Evolutionary conservation across 2,329 filamentous ascomycete genomes (phyloP), one percentile per base, ranked within the genome.

Genomic region (Aspergillus chevalieri): DNA sequence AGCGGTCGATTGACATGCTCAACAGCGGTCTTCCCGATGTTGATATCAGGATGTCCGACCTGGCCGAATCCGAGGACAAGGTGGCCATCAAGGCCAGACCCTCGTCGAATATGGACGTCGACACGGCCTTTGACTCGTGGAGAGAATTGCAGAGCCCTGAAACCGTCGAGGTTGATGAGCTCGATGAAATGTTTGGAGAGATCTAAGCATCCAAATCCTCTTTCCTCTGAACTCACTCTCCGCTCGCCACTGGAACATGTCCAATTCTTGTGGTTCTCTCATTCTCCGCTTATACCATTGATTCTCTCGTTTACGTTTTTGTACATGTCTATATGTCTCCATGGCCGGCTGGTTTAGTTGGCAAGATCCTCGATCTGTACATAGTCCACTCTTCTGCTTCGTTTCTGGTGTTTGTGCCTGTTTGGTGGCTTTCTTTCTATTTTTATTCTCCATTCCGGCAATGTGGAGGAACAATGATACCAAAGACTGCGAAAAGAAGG

Each of bases 111-210:
- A 61, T 67, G 49, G 58, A 64, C 30, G 62, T 72, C 46, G 74
- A 74, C 51, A 56, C 63, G 48, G 65, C 73, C 46, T 65, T 71
- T 52, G 71, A 73, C 41, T 74, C 75, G 72, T 85, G 86, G 63
- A 79, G 79, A 65, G 79, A 81, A 51, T 69, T 82, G 62, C 78
- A 78, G 65, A 89, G 84, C 65, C 90, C 91, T 1, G 93, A 97
- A 74, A 87, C 84, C 56, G 85, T 97, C 59, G 90, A 94, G 67
- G 81, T 97, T 44, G 89, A 95, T 43, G 93, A 98, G 75, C 83
- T 97, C 21, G 92, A 97, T 64, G 83, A 87, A 60, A 80, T 96
- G 66, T 81, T 96, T 62, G 85, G 87, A 64, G 84, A 82, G 58
- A 89, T 83, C 68, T 89, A 73, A 78, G 52, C 51, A 4, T 41